Evolutionary conservation across 1,284 basidiomycete species (phyloP).

Genomic region (Naganishia albida): DNA sequence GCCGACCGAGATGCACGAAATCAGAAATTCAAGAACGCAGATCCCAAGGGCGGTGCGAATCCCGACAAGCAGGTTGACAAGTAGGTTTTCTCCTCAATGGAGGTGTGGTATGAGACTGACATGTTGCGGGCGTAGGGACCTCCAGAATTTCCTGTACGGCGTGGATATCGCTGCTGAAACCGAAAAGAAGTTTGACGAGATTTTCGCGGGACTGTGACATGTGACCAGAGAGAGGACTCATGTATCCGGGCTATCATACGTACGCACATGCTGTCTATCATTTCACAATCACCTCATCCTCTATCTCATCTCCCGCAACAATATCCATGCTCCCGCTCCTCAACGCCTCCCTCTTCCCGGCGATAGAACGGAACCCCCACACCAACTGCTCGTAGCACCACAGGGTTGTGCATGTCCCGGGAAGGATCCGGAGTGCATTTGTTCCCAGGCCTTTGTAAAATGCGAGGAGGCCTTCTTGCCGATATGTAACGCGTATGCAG

Average conservation of each 20-base stretch:
- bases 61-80: conserved; percentile 65
- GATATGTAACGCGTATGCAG: conserved; percentile 77
- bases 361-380: conserved; percentile 67
- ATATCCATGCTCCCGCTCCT: conserved; percentile 7
- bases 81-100: conserved; percentile 52
- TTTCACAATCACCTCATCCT: conserved; percentile 11
- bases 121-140: conserved; percentile 28
- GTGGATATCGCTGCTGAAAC: conserved; percentile 40
- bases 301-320: conserved; percentile 7
- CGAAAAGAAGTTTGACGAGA: conserved; percentile 36
- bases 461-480: conserved; percentile 74
- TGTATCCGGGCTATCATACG: background rate
- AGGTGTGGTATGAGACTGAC: background rate
- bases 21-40: conserved; percentile 37
- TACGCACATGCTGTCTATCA: background rate
- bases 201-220: conserved; percentile 20
- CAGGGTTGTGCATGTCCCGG: conserved; percentile 96
- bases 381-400: conserved; percentile 96
- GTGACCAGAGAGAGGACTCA: no score
- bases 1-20: conserved; percentile 41
- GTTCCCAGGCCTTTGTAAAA: conserved; percentile 96
- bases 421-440: conserved; percentile 93
- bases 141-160: conserved; percentile 40
- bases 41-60: conserved; percentile 38
- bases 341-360: conserved; percentile 32